Base-by-base conservation (phyloP, 2,329 filamentous ascomycete genomes). In the Pseudogymnoascus sp. region DNA sequence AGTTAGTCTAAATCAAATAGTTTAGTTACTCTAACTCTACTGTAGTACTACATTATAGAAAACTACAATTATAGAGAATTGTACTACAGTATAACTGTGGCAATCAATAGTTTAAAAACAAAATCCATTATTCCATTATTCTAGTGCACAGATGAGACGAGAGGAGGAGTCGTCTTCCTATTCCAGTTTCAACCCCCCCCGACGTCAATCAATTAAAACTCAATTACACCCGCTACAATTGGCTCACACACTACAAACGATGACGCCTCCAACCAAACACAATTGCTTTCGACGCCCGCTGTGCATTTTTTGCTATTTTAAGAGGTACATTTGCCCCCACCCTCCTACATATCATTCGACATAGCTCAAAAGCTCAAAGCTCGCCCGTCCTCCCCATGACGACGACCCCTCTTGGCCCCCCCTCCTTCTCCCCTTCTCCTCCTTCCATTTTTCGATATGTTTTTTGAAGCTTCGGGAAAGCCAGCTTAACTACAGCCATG, bases 241-340 rank as follows among this genome's bases (percentile, higher is more conserved):
- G 42, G 42, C 18, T 47, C 18, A 47, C 42, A 47, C 42, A 23
- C 42, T 47, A 2, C 42, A 47, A 47, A 47, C 42, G 42, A 47
- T 47, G 42, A 47, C 42, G 42, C 18, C 11, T 47, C 42, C 42
- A 47, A 47, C 42, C 42, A 47, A 47, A 47, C 42, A 23, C 42
- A 47, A 16, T 23, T 47, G 18, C 42, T 47, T 18, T 47, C 42
- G 42, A 47, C 42, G 42, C 18, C 18, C 42, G 42, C 11, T 47
- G 18, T 47, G 42, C 42, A 47, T 47, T 47, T 40, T 40, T 47
- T 47, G 42, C 42, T 47, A 47, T 47, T 47, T 47, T 47, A 47
- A 47, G 42, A 47, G 42, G 18, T 47, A 47, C 42, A 47, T 47
- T 26, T 14, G 18, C 11, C 42, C 42, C 42, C 42, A 47, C 42